These are phyloP conservation scores for Penicillium sp. DNA, from an alignment of 2,329 filamentous ascomycete genomes.

Conservation along the genomic window DNA sequence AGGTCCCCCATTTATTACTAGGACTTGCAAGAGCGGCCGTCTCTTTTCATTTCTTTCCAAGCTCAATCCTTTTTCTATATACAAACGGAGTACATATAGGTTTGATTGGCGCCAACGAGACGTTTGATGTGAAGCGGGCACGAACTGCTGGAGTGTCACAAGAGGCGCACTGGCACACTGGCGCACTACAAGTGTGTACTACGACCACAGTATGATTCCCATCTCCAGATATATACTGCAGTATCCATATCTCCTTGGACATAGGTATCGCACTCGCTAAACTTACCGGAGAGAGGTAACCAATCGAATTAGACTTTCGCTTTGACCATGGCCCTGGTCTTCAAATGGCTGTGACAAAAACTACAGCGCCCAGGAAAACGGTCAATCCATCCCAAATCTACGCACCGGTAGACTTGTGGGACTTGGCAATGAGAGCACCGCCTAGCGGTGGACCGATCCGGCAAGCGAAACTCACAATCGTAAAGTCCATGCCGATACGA, in stretches of 20 bases:
- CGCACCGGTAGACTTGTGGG: constrained; percentile 49
- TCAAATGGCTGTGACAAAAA: constrained; percentile 15
- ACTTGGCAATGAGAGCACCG: constrained; percentile 50
- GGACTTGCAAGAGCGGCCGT: too few relatives aligned
- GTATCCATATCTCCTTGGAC: not conserved
- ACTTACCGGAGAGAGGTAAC: not conserved
- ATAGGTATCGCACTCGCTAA: not conserved
- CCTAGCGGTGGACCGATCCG: constrained; percentile 54
- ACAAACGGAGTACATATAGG: too few relatives aligned
- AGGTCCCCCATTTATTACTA: too few relatives aligned
- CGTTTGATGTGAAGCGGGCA: too few relatives aligned
- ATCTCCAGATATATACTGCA: not conserved
- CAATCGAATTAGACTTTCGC: constrained; percentile 13
- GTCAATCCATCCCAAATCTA: constrained; percentile 48
- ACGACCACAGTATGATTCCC: too few relatives aligned
- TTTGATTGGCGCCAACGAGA: too few relatives aligned
- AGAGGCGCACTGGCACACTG: too few relatives aligned
- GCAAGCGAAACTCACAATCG: constrained; percentile 49
- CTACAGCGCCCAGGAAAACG: constrained; percentile 15
- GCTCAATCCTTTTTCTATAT: too few relatives aligned
- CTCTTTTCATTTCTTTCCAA: too few relatives aligned
- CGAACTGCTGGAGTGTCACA: too few relatives aligned
- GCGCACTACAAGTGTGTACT: too few relatives aligned
- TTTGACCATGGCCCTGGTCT: constrained; percentile 8
- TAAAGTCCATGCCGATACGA: constrained; percentile 45